Evolutionary conservation across 805 yeast species (phyloP).

Genomic region (Ogataea methanolica): DNA sequence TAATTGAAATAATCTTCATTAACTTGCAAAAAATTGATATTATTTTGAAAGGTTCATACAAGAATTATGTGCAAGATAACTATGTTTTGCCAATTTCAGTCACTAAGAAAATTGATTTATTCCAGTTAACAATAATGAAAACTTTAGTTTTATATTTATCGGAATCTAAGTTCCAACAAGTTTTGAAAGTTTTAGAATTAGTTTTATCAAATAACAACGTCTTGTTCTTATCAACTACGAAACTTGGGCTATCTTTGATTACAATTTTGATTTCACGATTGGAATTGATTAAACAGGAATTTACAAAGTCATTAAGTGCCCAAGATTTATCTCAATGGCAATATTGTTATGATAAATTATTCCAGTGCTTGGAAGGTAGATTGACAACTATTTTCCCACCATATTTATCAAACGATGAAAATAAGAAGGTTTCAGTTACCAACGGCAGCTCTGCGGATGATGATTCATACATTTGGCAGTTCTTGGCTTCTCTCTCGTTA

Average conservation of each 20-base stretch:
- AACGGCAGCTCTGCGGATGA: conserved; percentile 32
- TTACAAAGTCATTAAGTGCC: conserved; percentile 40
- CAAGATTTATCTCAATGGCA: conserved; percentile 69
- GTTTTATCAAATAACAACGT: conserved; percentile 68
- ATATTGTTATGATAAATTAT: conserved; percentile 73
- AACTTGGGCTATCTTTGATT: conserved; percentile 79
- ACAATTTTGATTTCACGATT: conserved; percentile 91
- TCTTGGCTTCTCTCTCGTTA: conserved; percentile 86
- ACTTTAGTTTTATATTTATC: conserved; percentile 79
- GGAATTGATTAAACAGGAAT: conserved; percentile 86
- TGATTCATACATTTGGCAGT: conserved; percentile 92
- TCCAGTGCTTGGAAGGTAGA: conserved; percentile 74
- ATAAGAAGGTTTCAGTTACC: conserved; percentile 28
- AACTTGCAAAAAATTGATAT: conserved; percentile 78
- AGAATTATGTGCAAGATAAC: conserved; percentile 42
- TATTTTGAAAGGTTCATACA: conserved; percentile 73
- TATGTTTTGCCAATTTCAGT: conserved; percentile 51
- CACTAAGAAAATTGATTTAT: conserved; percentile 62
- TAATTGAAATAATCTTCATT: conserved; percentile 73
- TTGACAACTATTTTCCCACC: conserved; percentile 81
- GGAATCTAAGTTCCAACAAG: conserved; percentile 74
- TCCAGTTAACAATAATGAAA: conserved; percentile 77
- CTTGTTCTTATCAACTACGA: conserved; percentile 61
- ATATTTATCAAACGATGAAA: conserved; percentile 31
- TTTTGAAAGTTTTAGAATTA: conserved; percentile 68